Evolutionary conservation across 2,329 filamentous ascomycete species (phyloP).

Genomic region (Cladosporium phlei): DNA sequence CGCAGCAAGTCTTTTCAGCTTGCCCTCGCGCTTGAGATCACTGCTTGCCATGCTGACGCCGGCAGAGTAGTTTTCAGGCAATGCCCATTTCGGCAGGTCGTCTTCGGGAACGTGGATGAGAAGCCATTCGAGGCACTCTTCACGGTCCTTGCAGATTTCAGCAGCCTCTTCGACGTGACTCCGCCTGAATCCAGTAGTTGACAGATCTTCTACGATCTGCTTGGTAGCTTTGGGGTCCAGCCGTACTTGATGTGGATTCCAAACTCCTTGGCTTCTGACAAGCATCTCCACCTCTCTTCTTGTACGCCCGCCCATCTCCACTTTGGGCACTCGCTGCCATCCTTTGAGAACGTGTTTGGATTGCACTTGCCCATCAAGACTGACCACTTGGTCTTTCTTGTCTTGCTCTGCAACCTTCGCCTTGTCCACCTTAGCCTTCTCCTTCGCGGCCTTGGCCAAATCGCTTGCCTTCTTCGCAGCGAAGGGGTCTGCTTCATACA

Average conservation of each 20-base stretch:
- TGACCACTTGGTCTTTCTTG: slow-evolving; percentile 55
- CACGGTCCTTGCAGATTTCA: slow-evolving; percentile 79
- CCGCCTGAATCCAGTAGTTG: slow-evolving; percentile 75
- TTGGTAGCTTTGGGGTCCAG: slow-evolving; percentile 57
- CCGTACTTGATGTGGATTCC: slow-evolving; percentile 75
- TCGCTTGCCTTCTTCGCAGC: slow-evolving; percentile 72
- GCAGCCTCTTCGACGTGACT: slow-evolving; percentile 88
- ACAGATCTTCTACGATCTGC: slow-evolving; percentile 66
- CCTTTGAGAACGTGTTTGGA: slow-evolving; percentile 49
- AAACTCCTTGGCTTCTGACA: slow-evolving; percentile 71
- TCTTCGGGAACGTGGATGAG: slow-evolving; percentile 96
- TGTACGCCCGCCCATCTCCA: slow-evolving; percentile 85
- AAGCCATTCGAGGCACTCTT: slow-evolving; percentile 93
- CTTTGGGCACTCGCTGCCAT: slow-evolving; percentile 80
- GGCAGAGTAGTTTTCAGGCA: slow-evolving; percentile 87
- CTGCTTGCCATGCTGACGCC: slow-evolving; percentile 81
- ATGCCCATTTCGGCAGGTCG: slow-evolving; percentile 84
- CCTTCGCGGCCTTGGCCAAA: slow-evolving; percentile 66
- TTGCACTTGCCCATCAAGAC: slow-evolving; percentile 34
- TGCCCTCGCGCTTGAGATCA: slow-evolving; percentile 74
- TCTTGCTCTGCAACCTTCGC: slow-evolving; percentile 50
- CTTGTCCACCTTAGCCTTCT: slow-evolving; percentile 73
- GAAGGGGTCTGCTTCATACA: slow-evolving; percentile 96
- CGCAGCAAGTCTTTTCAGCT: slow-evolving; percentile 73
- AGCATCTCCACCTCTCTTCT: slow-evolving; percentile 74